Evolutionary conservation across 1,139 yeast species (phyloP), one percentile per base, ranked within the genome.

Genomic region (Diutina ranongensis): DNA sequence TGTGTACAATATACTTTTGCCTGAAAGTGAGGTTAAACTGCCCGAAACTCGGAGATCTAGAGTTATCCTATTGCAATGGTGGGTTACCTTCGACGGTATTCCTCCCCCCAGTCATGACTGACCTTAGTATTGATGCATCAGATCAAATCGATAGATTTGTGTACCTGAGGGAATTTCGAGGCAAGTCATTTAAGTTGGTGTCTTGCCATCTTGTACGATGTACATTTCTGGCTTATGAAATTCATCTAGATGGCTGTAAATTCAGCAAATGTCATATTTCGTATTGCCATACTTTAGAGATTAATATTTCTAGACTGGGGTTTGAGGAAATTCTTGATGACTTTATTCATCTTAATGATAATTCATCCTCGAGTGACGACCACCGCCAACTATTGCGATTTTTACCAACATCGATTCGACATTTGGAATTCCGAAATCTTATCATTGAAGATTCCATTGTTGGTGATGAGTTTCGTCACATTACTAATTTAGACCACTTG

Each of bases 1-100:
- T 36, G 40, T 36, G 40, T 21, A 36, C 40, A 18, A n/a, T 36
- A 3, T 36, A 36, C 28, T 36, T 36, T 36, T 36, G 40, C 16
- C 18, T 8, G 3, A 20, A 36, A 7, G 40, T 36, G 13, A n/a
- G 13, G 3, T 12, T 36, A 5, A 22, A 36, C 10, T 36, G 40
- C n/a, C 40, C 40, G 5, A 21, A 10, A 16, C 15, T 36, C 15
- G 13, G 10, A 8, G 40, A 36, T 4, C 9, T 36, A 4, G 40
- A 36, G 40, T 20, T 36, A 10, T 21, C 28, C 4, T 36, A 36
- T 36, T 36, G 40, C 20, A 21, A 36, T 21, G 40, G 40, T 2
- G 40, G 18, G 12, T 22, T 36, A 13, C 27, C 40, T 4, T 12
- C 12, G 2, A 8, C n/a, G 28, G 28, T 36, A 9, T 7, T 7